Evolutionary conservation across 2,329 filamentous ascomycete species (phyloP).

Genomic region (Rugonectria rugulosa): DNA sequence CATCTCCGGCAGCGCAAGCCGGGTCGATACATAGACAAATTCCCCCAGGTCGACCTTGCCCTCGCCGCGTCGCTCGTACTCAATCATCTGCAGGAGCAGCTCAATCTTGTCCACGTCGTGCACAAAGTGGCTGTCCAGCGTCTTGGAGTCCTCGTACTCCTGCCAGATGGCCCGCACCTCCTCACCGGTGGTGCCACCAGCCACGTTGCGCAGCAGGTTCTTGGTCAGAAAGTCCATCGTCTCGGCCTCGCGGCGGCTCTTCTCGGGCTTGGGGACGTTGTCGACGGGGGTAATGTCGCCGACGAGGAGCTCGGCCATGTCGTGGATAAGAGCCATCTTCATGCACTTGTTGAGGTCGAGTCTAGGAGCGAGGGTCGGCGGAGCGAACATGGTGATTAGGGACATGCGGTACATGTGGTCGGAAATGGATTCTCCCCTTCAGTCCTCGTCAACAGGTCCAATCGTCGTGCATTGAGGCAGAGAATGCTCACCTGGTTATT

Average conservation of each 20-base stretch:
- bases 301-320: conserved; percentile 95
- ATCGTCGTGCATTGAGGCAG: neutral
- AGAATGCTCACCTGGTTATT: conserved; percentile 64
- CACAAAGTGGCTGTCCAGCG: conserved; percentile 85
- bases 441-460: conserved; percentile 5
- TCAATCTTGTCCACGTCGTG: conserved; percentile 99
- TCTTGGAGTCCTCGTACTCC: conserved; percentile 91
- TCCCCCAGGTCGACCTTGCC: conserved; percentile 80
- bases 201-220: conserved; percentile 75
- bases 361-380: conserved; percentile 72
- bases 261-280: conserved; percentile 83
- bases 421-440: conserved; percentile 82
- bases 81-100: conserved; percentile 91
- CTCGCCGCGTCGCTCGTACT: conserved; percentile 82
- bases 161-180: conserved; percentile 86
- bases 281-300: conserved; percentile 97
- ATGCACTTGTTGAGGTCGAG: conserved; percentile 86
- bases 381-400: conserved; percentile 91
- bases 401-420: conserved; percentile 99
- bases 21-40: conserved; percentile 80
- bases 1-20: conserved; percentile 79
- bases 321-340: conserved; percentile 94
- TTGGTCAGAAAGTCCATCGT: conserved; percentile 92
- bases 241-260: conserved; percentile 82
- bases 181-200: conserved; percentile 71